Conservation (phyloP, 345 rosid genomes). For the Euphorbia pulcherrima region DNA sequence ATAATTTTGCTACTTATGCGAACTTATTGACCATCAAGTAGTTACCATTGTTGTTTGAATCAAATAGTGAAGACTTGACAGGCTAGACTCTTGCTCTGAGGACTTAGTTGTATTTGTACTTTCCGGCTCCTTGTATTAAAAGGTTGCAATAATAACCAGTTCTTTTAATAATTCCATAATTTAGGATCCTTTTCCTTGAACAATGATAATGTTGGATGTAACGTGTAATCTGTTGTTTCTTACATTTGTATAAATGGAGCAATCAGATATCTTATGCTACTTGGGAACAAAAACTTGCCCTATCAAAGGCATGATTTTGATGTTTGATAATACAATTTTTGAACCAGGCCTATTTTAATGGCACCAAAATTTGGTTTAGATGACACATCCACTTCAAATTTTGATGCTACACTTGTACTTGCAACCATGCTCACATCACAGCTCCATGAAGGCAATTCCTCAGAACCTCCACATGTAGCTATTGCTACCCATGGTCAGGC, state of each 20-base stretch:
- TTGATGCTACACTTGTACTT: constrained; percentile 81
- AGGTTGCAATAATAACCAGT: neutral
- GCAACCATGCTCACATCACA: constrained; percentile 87
- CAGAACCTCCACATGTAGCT: constrained; percentile 43
- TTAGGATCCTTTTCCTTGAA: neutral
- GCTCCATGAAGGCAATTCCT: constrained; percentile 59
- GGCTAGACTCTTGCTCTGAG: neutral
- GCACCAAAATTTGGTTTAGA: constrained; percentile 79
- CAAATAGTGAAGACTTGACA: neutral
- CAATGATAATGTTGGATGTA: neutral
- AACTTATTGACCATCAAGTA: neutral
- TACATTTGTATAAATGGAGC: neutral
- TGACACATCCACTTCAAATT: constrained; percentile 63
- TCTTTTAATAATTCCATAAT: neutral
- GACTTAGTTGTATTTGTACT: neutral
- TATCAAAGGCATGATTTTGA: neutral
- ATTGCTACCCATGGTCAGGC: constrained; percentile 35
- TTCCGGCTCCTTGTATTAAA: neutral
- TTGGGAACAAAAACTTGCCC: neutral
- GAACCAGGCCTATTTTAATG: constrained; percentile 81
- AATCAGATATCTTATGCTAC: neutral
- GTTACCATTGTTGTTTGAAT: neutral
- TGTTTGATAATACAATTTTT: constrained; percentile 10
- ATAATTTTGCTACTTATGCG: neutral
- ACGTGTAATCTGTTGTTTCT: neutral